These are phyloP conservation scores for Cadophora sp. DNA, from an alignment of 2,329 filamentous ascomycete species.

Conservation along the genomic window DNA sequence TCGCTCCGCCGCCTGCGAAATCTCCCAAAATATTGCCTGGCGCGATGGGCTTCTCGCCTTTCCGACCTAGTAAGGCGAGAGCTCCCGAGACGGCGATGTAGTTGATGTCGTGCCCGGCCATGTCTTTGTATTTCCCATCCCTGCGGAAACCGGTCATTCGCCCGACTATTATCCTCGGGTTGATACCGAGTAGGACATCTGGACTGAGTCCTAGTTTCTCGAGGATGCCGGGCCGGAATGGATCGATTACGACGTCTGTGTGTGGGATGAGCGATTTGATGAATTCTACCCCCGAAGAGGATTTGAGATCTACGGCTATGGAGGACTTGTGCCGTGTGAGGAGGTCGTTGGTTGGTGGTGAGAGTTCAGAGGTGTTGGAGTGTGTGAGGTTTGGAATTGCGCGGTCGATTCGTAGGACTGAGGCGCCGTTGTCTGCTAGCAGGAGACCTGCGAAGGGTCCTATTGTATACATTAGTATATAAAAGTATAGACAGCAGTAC, in stretches of 20 bases:
- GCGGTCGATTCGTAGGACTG: slow-evolving; percentile 86
- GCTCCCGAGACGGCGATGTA: slow-evolving; percentile 90
- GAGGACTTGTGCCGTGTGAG: slow-evolving; percentile 84
- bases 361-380: slow-evolving; percentile 45
- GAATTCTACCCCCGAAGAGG: slow-evolving; percentile 65
- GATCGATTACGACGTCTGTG: slow-evolving; percentile 87
- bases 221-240: slow-evolving; percentile 89
- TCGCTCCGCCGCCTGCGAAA: slow-evolving; percentile 88
- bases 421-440: slow-evolving; percentile 87
- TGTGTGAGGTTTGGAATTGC: slow-evolving; percentile 54
- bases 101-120: slow-evolving; percentile 97
- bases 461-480: slow-evolving; percentile 45
- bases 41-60: slow-evolving; percentile 73
- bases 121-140: slow-evolving; percentile 82
- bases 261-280: slow-evolving; percentile 67
- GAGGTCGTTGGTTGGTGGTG: slow-evolving; percentile 68
- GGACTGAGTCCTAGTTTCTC: slow-evolving; percentile 85
- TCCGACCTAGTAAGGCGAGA: slow-evolving; percentile 76
- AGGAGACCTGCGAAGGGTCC: slow-evolving; percentile 89
- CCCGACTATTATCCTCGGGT: slow-evolving; percentile 79
- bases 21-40: slow-evolving; percentile 88
- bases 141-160: slow-evolving; percentile 90
- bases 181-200: slow-evolving; percentile 65
- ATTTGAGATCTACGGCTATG: slow-evolving; percentile 81
- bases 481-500: slow-evolving; percentile 37